Percentiles rank a stretch among this genome's conserved stretches.
phyloP scores from a whole-genome alignment of 176 grass and related monocot genomes.

The Zoysia japonica region DNA sequence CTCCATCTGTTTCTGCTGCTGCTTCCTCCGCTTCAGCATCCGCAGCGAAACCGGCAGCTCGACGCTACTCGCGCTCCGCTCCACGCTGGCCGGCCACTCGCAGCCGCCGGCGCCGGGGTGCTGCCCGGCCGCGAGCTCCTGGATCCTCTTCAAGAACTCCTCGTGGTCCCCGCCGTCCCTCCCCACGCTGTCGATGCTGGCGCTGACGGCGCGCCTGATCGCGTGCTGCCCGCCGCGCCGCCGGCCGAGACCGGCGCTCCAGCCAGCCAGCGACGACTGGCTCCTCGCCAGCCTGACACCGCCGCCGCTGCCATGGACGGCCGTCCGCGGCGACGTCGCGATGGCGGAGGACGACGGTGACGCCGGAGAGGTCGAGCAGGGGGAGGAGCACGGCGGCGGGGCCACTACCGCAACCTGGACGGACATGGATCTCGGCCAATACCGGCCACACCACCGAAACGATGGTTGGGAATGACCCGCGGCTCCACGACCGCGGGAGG shows the following conservation, averaged over 20 bases:
- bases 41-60: conserved; percentile 74
- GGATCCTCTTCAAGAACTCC: conserved; percentile 67
- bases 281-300: conserved; percentile 38
- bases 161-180: conserved; percentile 53
- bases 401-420: conserved; percentile 36
- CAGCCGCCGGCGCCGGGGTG: conserved; percentile 34
- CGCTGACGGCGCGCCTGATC: conserved; percentile 47
- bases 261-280: conserved; percentile 51
- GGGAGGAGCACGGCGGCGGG: conserved; percentile 32
- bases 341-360: conserved; percentile 47
- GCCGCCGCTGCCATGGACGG: conserved; percentile 32
- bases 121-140: conserved; percentile 56
- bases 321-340: conserved; percentile 33
- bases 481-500: conserved; percentile 43
- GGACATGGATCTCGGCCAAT: conserved; percentile 46
- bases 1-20: conserved; percentile 38
- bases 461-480: conserved; percentile 50
- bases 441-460: conserved; percentile 45
- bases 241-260: conserved; percentile 10
- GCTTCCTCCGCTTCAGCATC: conserved; percentile 83
- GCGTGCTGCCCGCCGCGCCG: conserved; percentile 17
- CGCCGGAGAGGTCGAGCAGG: conserved; percentile 20
- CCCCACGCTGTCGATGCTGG: conserved; percentile 53
- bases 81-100: conserved; percentile 63
- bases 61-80: conserved; percentile 62